phyloP scores from a whole-genome alignment of 257 asterid species.

The Solanum pimpinellifolium region DNA sequence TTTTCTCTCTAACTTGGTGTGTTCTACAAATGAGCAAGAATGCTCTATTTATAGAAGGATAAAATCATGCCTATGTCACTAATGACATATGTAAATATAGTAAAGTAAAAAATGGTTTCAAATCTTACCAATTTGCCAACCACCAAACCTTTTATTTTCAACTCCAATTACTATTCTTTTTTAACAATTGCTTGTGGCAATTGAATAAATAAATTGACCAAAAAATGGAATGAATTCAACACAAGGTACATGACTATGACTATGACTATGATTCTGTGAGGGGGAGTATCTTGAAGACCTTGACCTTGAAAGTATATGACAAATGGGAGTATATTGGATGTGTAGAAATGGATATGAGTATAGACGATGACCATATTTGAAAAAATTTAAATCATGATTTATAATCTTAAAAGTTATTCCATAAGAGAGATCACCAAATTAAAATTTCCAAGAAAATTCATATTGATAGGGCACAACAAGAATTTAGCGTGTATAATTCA shows the following conservation, averaged over 20 bases:
- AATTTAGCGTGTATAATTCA: not conserved
- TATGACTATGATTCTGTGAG: not conserved
- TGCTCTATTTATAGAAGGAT: no score
- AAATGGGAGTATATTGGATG: not conserved
- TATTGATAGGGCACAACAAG: not conserved
- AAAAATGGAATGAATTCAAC: no score
- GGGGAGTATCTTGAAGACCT: not conserved
- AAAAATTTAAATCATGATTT: not conserved
- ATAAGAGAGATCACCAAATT: not conserved
- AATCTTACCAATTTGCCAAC: no score
- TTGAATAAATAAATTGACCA: no score
- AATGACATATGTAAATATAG: no score
- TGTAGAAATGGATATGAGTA: not conserved
- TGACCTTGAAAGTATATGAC: not conserved
- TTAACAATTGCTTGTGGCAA: no score
- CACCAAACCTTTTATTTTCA: no score
- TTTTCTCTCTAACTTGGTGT: no score
- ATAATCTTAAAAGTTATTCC: not conserved
- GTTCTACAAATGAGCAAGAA: no score
- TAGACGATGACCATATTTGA: not conserved
- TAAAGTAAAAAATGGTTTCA: no score
- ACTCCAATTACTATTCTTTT: no score
- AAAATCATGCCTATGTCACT: no score
- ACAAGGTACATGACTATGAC: not conserved
- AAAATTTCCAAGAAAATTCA: not conserved